Evolutionary conservation across 2,329 filamentous ascomycete species (phyloP).

Genomic region (Exophiala sideris): DNA sequence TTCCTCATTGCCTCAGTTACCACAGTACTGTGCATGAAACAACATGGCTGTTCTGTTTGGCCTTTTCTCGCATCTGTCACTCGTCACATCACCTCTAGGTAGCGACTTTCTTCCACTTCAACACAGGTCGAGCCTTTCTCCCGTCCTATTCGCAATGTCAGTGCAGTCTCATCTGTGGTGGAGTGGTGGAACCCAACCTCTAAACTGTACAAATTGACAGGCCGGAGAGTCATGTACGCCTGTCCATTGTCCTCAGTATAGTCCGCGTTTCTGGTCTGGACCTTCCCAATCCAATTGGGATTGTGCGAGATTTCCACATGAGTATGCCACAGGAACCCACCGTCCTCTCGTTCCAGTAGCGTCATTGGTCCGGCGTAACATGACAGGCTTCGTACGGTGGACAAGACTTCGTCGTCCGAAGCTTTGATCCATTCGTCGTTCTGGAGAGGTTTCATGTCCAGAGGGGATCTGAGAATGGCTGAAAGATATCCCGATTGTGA

Average conservation of each 20-base stretch:
- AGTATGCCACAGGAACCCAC: slow-evolving; percentile 18
- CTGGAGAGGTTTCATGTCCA: slow-evolving; percentile 2
- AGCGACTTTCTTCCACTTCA: slow-evolving; percentile 20
- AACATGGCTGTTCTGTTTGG: too few species aligned
- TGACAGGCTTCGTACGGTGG: slow-evolving; percentile 9
- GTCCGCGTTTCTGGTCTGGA: slow-evolving; percentile 10
- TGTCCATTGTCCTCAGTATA: slow-evolving; percentile 5
- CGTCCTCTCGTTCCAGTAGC: slow-evolving; percentile 7
- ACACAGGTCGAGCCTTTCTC: slow-evolving; percentile 9
- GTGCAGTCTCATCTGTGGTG: neutral
- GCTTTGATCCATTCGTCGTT: slow-evolving; percentile 8
- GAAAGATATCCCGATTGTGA: slow-evolving; percentile 15
- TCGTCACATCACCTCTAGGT: slow-evolving; percentile 1
- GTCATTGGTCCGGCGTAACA: slow-evolving; percentile 16
- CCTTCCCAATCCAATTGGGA: slow-evolving; percentile 19
- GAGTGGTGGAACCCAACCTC: slow-evolving; percentile 12
- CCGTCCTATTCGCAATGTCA: slow-evolving; percentile 11
- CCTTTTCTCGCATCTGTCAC: too few species aligned
- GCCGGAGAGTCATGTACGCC: slow-evolving; percentile 14
- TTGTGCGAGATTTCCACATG: slow-evolving; percentile 17
- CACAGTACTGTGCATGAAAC: too few species aligned
- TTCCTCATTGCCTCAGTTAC: too few species aligned
- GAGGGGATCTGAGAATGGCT: slow-evolving; percentile 11
- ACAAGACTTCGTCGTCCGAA: slow-evolving; percentile 15
- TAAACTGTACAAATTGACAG: slow-evolving; percentile 13